phyloP scores from a whole-genome alignment of 768 basidiomycete genomes.

The Rhizopogon roseolus region DNA sequence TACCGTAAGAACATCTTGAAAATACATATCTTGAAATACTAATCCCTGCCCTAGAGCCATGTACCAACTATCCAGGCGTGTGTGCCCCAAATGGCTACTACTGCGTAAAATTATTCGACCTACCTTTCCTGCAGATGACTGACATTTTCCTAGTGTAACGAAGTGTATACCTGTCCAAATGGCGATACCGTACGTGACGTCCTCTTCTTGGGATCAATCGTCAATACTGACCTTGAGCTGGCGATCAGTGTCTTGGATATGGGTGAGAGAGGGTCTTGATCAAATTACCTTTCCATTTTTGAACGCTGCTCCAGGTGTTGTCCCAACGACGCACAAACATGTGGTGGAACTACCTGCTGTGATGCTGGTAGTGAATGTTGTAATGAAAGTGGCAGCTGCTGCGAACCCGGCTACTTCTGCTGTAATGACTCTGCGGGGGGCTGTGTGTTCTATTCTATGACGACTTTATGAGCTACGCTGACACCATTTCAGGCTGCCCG shows the following conservation, averaged over 20 bases:
- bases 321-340: constrained; percentile 8
- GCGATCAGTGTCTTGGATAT: constrained; percentile 6
- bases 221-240: neutral
- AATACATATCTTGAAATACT: neutral
- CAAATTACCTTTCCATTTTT: neutral
- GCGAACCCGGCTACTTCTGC: constrained; percentile 7
- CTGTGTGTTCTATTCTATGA: constrained; percentile 10
- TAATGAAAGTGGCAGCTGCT: constrained; percentile 1
- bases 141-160: constrained; percentile 10
- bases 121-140: neutral
- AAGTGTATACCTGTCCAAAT: constrained; percentile 5
- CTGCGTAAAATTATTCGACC: constrained; percentile 12
- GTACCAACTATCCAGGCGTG: constrained; percentile 9
- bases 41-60: constrained; percentile 6
- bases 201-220: neutral
- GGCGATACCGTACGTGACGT: constrained; percentile 4
- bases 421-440: constrained; percentile 16
- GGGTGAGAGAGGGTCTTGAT: constrained; percentile 1
- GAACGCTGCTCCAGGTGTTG: constrained; percentile 10
- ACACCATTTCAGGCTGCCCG: constrained; percentile 12
- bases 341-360: constrained; percentile 12
- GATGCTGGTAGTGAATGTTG: constrained; percentile 8
- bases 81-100: constrained; percentile 14
- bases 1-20: neutral
- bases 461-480: neutral